Evolutionary conservation across 768 basidiomycete species (phyloP).

Genomic region (Russula foetens): DNA sequence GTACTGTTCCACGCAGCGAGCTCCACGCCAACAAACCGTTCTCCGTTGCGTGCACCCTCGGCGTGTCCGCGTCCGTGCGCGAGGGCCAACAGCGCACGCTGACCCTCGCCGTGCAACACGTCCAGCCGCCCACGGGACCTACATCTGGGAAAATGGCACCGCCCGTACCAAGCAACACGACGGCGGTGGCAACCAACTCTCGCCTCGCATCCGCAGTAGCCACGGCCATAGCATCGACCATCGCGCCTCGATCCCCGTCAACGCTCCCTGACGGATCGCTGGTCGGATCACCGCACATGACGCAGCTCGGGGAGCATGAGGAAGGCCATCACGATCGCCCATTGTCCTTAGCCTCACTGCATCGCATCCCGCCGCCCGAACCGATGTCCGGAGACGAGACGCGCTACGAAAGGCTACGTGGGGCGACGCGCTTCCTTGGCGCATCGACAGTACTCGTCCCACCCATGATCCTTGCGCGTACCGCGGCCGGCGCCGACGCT

Average conservation of each 20-base stretch:
- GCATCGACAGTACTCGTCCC: constrained; percentile 43
- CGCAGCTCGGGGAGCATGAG: neutral
- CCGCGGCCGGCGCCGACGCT: neutral
- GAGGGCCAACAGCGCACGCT: constrained; percentile 34
- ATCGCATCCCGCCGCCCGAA: constrained; percentile 4
- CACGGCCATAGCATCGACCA: constrained; percentile 1
- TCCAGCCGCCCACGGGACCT: constrained; percentile 34
- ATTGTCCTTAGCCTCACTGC: neutral
- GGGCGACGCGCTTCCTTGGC: constrained; percentile 32
- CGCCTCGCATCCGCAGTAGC: neutral
- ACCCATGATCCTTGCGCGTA: constrained; percentile 26
- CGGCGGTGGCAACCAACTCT: neutral
- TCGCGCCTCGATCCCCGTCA: neutral
- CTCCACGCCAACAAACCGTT: constrained; percentile 54
- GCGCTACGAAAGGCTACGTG: constrained; percentile 4
- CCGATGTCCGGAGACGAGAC: constrained; percentile 13
- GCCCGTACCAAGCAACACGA: neutral
- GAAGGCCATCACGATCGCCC: neutral
- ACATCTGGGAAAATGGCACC: neutral
- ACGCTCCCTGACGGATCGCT: constrained; percentile 6
- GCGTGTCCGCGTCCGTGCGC: constrained; percentile 40
- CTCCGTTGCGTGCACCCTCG: constrained; percentile 44
- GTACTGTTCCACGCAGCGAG: constrained; percentile 36
- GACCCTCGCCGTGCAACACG: constrained; percentile 57
- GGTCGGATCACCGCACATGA: constrained; percentile 13